Conservation (phyloP, 805 yeast genomes). For the Alloascoidea hylecoeti region DNA sequence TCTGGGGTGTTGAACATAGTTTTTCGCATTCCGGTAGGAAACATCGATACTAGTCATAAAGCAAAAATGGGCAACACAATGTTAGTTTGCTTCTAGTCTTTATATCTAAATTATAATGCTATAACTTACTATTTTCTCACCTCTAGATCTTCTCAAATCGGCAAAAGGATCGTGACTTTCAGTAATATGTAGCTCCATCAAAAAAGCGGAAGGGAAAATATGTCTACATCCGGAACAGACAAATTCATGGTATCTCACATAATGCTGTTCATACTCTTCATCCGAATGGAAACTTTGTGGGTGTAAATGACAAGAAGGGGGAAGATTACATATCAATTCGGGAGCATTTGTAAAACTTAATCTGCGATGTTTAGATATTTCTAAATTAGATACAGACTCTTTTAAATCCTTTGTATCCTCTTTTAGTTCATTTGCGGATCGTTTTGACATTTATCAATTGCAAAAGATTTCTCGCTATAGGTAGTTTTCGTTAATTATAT, state of each 20-base stretch:
- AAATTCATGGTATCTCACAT: constrained; percentile 8
- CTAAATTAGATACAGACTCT: no score
- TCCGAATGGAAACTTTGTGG: constrained; percentile 1
- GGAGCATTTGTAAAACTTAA: no score
- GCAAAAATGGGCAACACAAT: no score
- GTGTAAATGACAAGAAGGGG: constrained; percentile 4
- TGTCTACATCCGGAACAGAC: constrained; percentile 11
- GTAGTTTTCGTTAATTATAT: no score
- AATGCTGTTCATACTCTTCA: constrained; percentile 12
- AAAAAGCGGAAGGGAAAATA: constrained; percentile 25
- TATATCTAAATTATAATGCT: not conserved
- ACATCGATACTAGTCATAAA: constrained; percentile 24
- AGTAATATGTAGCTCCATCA: constrained; percentile 32
- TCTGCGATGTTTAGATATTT: no score
- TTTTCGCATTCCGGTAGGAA: constrained; percentile 26
- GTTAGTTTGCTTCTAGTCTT: not conserved
- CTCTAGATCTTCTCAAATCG: constrained; percentile 20
- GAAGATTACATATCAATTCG: constrained; percentile 1
- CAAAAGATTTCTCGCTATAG: no score
- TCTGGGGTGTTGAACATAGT: constrained; percentile 21
- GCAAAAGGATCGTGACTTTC: constrained; percentile 40
- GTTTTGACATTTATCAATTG: no score
- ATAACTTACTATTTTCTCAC: constrained; percentile 18
- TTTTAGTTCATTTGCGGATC: no score
- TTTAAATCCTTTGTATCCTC: no score